Percentiles rank a stretch among this genome's conserved stretches.
These are phyloP conservation scores for Xylaria sp. DNA, from an alignment of 2,329 filamentous ascomycete species.

Conservation along the genomic window DNA sequence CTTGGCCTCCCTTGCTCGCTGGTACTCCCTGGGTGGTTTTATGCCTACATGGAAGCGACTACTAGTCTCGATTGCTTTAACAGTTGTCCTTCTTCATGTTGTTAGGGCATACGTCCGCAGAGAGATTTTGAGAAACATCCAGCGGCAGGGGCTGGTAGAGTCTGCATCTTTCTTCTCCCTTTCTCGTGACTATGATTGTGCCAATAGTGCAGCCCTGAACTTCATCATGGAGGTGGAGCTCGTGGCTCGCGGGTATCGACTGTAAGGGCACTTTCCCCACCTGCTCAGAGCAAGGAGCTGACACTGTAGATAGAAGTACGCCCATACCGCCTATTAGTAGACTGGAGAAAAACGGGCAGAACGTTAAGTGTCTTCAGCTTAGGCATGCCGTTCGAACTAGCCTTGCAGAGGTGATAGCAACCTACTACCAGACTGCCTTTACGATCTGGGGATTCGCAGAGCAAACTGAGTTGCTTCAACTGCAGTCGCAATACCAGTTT, in stretches of 20 bases:
- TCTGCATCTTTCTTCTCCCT: slow-evolving; percentile 47
- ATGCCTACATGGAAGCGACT: slow-evolving; percentile 47
- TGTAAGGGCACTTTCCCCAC: slow-evolving; percentile 41
- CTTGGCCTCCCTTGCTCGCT: slow-evolving; percentile 47
- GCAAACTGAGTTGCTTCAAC: slow-evolving; percentile 86
- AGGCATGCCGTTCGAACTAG: slow-evolving; percentile 79
- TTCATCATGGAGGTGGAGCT: slow-evolving; percentile 53
- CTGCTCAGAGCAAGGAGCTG: slow-evolving; percentile 26
- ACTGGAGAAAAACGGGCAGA: slow-evolving; percentile 84
- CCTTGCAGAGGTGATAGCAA: slow-evolving; percentile 75
- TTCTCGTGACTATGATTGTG: slow-evolving; percentile 49
- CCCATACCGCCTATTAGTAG: slow-evolving; percentile 93
- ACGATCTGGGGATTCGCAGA: slow-evolving; percentile 79
- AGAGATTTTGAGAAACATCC: slow-evolving; percentile 49
- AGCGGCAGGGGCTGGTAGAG: slow-evolving; percentile 47
- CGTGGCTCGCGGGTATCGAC: slow-evolving; percentile 51
- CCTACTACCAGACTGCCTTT: slow-evolving; percentile 76
- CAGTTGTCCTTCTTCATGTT: slow-evolving; percentile 40
- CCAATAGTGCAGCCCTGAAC: slow-evolving; percentile 51
- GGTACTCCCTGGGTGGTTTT: slow-evolving; percentile 47
- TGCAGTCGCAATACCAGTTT: slow-evolving; percentile 89
- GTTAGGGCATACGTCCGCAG: slow-evolving; percentile 48
- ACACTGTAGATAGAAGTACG: slow-evolving; percentile 70
- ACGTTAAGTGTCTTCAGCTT: slow-evolving; percentile 81
- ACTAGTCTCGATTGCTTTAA: slow-evolving; percentile 40